Evolutionary conservation across 1,284 basidiomycete genomes (phyloP), one percentile per base, ranked within the genome.

Genomic region (Kwoniella shivajii): DNA sequence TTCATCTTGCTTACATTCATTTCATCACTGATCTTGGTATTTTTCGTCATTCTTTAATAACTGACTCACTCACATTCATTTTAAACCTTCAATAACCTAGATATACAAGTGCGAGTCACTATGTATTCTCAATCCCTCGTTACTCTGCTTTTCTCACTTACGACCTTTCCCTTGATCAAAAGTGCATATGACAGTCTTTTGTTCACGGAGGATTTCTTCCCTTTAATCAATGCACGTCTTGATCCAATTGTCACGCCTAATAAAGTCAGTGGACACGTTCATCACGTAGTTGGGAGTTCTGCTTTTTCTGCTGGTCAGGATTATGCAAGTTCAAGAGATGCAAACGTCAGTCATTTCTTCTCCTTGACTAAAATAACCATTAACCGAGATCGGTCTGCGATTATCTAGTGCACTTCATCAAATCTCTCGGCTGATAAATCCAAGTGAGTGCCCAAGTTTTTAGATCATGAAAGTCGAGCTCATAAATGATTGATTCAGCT

Each of bases 181-280:
- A 29, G 20, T 30, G 33, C 20, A 7, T 53, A 53, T 29, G 41
- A 46, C 16, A 45, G 20, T 37, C 33, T 53, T 14, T 29, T 53
- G 13, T 53, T 53, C 42, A 53, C 51, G 10, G 51, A 53, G 26
- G 39, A 43, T 38, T 60, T 57, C 57, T 60, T 63, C 59, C 55
- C 91, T 90, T 88, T 98, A 92, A 83, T 93, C 94, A 81, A 96
- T 92, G 59, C 64, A 14, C 63, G 72, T 18, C 24, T 78, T 36
- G 79, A 80, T 60, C 74, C 79, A 5, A 77, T 80, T 54, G 65
- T 79, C 51, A 46, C 55, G 6, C 72, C 76, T 14, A 74, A 73
- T 20, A 55, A 39, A 11, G 59, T 74, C 7, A 74, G 71, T 1
- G 51, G 61, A 6, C 79, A 80, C 59, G 65, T 71, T 2, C 79